Evolutionary conservation across 768 basidiomycete species (phyloP).

Genomic region (Dentipellis fragilis): DNA sequence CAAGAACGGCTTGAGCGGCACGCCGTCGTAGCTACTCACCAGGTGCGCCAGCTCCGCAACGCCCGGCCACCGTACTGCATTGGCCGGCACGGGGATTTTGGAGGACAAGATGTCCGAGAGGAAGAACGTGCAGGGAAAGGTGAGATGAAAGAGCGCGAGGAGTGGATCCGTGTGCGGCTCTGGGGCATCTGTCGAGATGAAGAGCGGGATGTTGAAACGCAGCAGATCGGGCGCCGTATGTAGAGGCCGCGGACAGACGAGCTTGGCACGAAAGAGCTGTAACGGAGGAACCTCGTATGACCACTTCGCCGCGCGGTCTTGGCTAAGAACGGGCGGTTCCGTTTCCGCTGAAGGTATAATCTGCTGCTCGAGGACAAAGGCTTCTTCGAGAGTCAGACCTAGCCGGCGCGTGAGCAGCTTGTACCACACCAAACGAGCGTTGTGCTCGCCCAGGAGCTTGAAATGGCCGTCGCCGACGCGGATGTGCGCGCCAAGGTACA

Average conservation of each 20-base stretch:
- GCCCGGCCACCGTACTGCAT: neutral
- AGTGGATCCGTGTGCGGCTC: conserved; percentile 30
- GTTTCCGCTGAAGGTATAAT: neutral
- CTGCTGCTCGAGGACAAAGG: conserved; percentile 3
- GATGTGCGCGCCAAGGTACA: conserved; percentile 56
- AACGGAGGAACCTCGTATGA: conserved; percentile 1
- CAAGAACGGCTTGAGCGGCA: conserved; percentile 35
- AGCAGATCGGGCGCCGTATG: conserved; percentile 25
- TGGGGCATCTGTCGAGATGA: conserved; percentile 52
- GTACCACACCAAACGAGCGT: conserved; percentile 44
- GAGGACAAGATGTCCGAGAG: conserved; percentile 36
- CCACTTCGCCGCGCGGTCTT: conserved; percentile 5
- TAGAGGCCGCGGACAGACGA: conserved; percentile 30
- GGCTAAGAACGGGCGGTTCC: conserved; percentile 10
- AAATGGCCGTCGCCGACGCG: conserved; percentile 65
- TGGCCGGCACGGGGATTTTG: neutral
- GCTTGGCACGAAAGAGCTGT: conserved; percentile 19
- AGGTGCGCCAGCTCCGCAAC: conserved; percentile 11
- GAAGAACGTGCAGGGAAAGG: conserved; percentile 61
- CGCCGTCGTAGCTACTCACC: conserved; percentile 36
- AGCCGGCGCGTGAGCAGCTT: conserved; percentile 42
- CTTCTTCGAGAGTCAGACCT: neutral
- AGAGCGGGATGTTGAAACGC: conserved; percentile 48
- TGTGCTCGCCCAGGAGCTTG: conserved; percentile 27
- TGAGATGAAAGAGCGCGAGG: conserved; percentile 34